phyloP scores from a whole-genome alignment of 192 early-diverging fungal genomes.

The Gorgonomyces haynaldii region DNA sequence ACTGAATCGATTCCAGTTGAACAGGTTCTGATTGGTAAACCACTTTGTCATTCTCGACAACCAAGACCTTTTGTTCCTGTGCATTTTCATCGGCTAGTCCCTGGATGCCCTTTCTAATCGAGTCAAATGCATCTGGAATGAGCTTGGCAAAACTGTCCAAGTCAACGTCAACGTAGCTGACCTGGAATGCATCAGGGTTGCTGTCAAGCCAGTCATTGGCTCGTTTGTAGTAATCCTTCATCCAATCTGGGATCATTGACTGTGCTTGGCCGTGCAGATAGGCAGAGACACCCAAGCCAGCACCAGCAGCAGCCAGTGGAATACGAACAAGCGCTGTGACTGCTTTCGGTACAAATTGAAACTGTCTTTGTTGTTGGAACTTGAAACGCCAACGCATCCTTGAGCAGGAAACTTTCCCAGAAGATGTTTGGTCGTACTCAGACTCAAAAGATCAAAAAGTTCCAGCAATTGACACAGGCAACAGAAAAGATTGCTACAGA shows the following conservation, averaged over 20 bases:
- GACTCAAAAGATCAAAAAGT: background rate
- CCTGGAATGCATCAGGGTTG: no score
- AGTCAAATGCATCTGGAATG: no score
- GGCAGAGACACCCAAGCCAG: constrained; percentile 44
- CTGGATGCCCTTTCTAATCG: no score
- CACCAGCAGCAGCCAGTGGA: constrained; percentile 44
- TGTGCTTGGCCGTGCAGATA: constrained; percentile 48
- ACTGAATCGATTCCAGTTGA: no score
- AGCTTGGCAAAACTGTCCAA: no score
- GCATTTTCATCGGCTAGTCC: no score
- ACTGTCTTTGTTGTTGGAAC: background rate
- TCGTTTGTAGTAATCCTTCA: constrained; percentile 19
- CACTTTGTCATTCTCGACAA: no score
- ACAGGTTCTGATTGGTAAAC: no score
- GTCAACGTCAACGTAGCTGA: no score
- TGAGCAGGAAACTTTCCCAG: background rate
- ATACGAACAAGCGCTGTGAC: constrained; percentile 28
- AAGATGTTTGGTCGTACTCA: background rate
- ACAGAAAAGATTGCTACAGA: background rate
- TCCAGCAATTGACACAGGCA: background rate
- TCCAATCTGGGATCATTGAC: constrained; percentile 35
- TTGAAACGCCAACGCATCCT: background rate
- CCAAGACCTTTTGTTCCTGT: no score
- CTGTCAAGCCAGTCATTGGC: constrained; percentile 23
- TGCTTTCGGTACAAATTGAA: background rate